A percentile compares a stretch with the other conserved stretches of the same genome.
These are phyloP conservation scores for Dactylellina leptospora DNA, from an alignment of 2,329 filamentous ascomycete species.

Conservation along the genomic window DNA sequence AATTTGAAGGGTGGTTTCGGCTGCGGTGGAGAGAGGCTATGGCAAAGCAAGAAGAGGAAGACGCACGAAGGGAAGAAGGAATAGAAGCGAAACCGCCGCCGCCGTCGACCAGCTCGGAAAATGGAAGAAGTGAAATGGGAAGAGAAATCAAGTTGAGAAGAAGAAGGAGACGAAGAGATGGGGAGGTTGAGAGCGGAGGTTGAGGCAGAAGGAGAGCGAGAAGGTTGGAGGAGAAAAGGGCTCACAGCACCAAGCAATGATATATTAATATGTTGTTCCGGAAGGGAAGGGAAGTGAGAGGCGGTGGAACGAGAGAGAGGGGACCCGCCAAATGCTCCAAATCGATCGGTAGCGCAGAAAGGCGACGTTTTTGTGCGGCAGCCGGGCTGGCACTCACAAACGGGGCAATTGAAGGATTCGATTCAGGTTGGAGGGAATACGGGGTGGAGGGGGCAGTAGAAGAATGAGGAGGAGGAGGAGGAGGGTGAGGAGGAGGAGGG, in stretches of 20 bases:
- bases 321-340: slow-evolving; percentile 31
- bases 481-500: neutral
- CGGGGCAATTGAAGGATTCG: neutral
- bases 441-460: neutral
- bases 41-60: too few species aligned
- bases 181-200: neutral
- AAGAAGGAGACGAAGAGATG: neutral
- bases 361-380: slow-evolving; percentile 53
- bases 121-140: neutral
- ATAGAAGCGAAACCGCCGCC: too few species aligned
- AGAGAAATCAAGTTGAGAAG: neutral
- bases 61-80: too few species aligned
- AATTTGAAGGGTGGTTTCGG: too few species aligned
- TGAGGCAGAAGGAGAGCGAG: neutral
- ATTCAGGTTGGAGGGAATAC: too few species aligned
- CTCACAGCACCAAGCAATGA: slow-evolving; percentile 4
- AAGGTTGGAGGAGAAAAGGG: slow-evolving; percentile 14
- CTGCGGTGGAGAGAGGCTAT: too few species aligned
- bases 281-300: neutral
- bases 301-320: slow-evolving; percentile 8
- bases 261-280: neutral
- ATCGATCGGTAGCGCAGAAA: slow-evolving; percentile 30
- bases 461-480: neutral
- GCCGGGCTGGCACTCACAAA: neutral
- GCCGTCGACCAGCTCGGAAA: too few species aligned